phyloP scores from a whole-genome alignment of 441 rosid species.

The Pelargonium cotyledonis region DNA sequence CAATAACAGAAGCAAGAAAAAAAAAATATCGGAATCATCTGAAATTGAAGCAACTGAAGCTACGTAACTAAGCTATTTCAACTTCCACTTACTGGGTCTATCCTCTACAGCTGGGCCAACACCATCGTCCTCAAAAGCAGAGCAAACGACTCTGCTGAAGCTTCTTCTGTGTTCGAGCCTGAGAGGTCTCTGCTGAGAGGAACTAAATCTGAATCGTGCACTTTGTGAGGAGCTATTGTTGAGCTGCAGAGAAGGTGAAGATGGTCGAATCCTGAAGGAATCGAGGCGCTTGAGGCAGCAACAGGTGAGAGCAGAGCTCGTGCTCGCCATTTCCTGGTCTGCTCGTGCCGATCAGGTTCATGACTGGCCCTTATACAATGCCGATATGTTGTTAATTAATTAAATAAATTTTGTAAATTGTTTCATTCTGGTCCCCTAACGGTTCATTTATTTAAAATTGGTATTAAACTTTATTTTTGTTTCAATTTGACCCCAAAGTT shows the following conservation, averaged over 20 bases:
- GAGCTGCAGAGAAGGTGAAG: conserved; percentile 26
- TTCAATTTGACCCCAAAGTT: too few species aligned
- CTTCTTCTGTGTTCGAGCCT: conserved; percentile 16
- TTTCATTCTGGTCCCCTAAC: too few species aligned
- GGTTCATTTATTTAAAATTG: too few species aligned
- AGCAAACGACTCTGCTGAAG: conserved; percentile 28
- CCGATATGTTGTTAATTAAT: neutral
- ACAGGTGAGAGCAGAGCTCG: conserved; percentile 43
- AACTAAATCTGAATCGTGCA: conserved; percentile 27
- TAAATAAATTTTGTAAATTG: too few species aligned
- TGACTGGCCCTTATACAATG: conserved; percentile 28
- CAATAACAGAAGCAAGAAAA: too few species aligned
- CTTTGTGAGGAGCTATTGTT: conserved; percentile 22
- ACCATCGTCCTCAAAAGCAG: conserved; percentile 45
- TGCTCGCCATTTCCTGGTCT: conserved; percentile 42
- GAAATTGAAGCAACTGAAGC: neutral
- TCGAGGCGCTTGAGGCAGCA: conserved; percentile 29
- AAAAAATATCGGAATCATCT: neutral
- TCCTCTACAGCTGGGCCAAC: conserved; percentile 59
- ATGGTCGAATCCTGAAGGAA: conserved; percentile 22
- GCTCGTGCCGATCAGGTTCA: conserved; percentile 15
- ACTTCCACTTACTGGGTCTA: conserved; percentile 45
- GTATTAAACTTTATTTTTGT: too few species aligned
- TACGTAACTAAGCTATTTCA: neutral
- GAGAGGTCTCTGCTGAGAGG: conserved; percentile 20